A percentile compares a stretch with the other conserved stretches of the same genome.
Conservation (phyloP, 176 grass and related monocot genomes). For the Melocanna baccifera region DNA sequence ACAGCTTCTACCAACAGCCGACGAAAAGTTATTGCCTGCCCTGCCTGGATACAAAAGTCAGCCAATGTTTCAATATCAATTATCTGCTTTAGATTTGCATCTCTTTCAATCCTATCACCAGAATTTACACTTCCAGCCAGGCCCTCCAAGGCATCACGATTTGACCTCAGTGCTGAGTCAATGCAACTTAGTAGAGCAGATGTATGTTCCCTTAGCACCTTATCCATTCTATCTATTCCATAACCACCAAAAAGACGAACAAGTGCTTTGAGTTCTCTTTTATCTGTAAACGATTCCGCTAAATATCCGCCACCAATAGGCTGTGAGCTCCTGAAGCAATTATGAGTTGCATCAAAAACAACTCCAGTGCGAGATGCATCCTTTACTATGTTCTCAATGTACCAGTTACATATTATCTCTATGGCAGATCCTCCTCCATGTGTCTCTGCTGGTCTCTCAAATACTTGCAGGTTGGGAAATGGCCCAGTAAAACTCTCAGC, state of each 20-base stretch:
- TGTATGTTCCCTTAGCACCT: constrained; percentile 81
- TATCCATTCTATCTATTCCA: constrained; percentile 85
- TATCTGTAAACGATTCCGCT: constrained; percentile 84
- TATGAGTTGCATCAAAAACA: constrained; percentile 53
- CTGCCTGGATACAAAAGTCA: constrained; percentile 89
- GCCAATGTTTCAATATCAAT: constrained; percentile 78
- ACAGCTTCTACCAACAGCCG: constrained; percentile 80
- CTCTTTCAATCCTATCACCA: constrained; percentile 90
- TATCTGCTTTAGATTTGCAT: constrained; percentile 91
- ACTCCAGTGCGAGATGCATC: constrained; percentile 68
- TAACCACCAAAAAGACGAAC: constrained; percentile 88
- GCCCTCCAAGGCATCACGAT: constrained; percentile 81
- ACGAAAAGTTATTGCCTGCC: constrained; percentile 85
- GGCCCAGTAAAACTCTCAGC: constrained; percentile 78
- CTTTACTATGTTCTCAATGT: constrained; percentile 85
- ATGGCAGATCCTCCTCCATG: constrained; percentile 78
- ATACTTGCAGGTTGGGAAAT: constrained; percentile 75
- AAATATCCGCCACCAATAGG: constrained; percentile 65
- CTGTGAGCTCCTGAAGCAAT: constrained; percentile 79
- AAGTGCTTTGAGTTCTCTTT: constrained; percentile 83
- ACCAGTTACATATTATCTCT: constrained; percentile 82
- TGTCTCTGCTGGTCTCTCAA: constrained; percentile 65
- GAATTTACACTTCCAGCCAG: constrained; percentile 79
- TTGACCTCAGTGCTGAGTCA: constrained; percentile 80
- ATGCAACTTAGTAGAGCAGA: constrained; percentile 89